Evolutionary conservation across 2,329 filamentous ascomycete species (phyloP).

Genomic region (Esteya vermicola): DNA sequence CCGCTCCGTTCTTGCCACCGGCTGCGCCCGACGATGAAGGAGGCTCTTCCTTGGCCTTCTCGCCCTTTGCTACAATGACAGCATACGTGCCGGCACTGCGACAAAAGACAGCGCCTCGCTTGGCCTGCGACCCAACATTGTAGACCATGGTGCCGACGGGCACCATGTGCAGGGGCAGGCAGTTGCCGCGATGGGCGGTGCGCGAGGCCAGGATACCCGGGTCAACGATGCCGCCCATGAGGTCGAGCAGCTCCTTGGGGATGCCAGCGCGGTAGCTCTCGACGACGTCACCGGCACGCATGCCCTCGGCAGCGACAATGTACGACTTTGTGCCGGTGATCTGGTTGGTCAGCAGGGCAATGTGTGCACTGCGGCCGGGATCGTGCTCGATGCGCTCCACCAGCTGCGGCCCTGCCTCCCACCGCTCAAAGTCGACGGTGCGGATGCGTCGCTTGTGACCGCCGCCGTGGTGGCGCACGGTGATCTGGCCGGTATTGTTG

Average conservation of each 20-base stretch:
- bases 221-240: slow-evolving; percentile 87
- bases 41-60: slow-evolving; percentile 35
- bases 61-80: slow-evolving; percentile 77
- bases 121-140: slow-evolving; percentile 67
- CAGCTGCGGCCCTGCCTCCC: slow-evolving; percentile 63
- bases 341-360: slow-evolving; percentile 69
- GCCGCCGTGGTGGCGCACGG: slow-evolving; percentile 82
- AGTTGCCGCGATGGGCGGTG: slow-evolving; percentile 90
- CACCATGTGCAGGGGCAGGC: slow-evolving; percentile 87
- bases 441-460: slow-evolving; percentile 86
- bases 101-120: slow-evolving; percentile 75
- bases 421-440: slow-evolving; percentile 76
- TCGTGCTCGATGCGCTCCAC: slow-evolving; percentile 97
- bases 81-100: slow-evolving; percentile 89
- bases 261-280: slow-evolving; percentile 88
- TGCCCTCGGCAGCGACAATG: slow-evolving; percentile 87
- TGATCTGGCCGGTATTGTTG: slow-evolving; percentile 75
- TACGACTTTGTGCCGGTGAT: slow-evolving; percentile 68
- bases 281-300: slow-evolving; percentile 80
- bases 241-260: slow-evolving; percentile 69
- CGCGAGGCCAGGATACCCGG: slow-evolving; percentile 91
- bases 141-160: slow-evolving; percentile 87
- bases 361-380: slow-evolving; percentile 81
- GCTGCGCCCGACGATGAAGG: no score
- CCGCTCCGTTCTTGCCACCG: no score